phyloP scores from a whole-genome alignment of 176 grass and related monocot species.

The barley (Hordeum vulgare) region DNA sequence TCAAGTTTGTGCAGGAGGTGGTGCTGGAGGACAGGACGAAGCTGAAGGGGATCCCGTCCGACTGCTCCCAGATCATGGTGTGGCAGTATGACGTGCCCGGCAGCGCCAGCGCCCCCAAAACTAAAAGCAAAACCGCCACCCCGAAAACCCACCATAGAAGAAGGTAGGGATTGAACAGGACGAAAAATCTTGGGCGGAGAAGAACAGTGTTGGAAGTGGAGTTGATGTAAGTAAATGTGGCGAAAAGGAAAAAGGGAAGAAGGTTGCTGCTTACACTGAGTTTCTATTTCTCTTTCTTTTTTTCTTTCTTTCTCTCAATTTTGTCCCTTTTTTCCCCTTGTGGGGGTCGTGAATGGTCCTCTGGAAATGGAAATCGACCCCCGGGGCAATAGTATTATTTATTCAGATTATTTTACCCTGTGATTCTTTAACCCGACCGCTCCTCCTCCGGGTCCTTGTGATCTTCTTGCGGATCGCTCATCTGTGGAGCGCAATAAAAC shows the following conservation, averaged over 20 bases:
- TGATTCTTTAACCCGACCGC: slow-evolving; percentile 37
- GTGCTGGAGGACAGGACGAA: slow-evolving; percentile 69
- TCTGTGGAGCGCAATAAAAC: slow-evolving; percentile 30
- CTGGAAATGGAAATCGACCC: slow-evolving; percentile 13
- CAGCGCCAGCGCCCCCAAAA: slow-evolving; percentile 7
- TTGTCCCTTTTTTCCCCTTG: slow-evolving; percentile 17
- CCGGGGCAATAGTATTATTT: slow-evolving; percentile 51
- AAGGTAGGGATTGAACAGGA: slow-evolving; percentile 26
- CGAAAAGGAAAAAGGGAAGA: slow-evolving; percentile 20
- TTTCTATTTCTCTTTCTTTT: not conserved
- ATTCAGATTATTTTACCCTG: slow-evolving; percentile 51
- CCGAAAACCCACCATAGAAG: slow-evolving; percentile 47
- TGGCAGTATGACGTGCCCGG: slow-evolving; percentile 56
- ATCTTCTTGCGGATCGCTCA: not conserved
- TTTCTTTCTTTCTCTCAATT: slow-evolving; percentile 23
- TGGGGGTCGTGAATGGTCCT: slow-evolving; percentile 25
- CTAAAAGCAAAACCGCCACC: not conserved
- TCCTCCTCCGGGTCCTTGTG: not conserved
- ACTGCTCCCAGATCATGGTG: slow-evolving; percentile 85
- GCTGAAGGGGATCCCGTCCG: slow-evolving; percentile 75
- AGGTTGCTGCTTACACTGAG: slow-evolving; percentile 33
- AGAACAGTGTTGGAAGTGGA: not conserved
- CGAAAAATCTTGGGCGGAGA: not conserved
- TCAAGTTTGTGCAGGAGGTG: slow-evolving; percentile 93
- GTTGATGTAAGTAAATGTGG: slow-evolving; percentile 88